phyloP scores from a whole-genome alignment of 495 filamentous ascomycete species.

The Extremus antarcticus region DNA sequence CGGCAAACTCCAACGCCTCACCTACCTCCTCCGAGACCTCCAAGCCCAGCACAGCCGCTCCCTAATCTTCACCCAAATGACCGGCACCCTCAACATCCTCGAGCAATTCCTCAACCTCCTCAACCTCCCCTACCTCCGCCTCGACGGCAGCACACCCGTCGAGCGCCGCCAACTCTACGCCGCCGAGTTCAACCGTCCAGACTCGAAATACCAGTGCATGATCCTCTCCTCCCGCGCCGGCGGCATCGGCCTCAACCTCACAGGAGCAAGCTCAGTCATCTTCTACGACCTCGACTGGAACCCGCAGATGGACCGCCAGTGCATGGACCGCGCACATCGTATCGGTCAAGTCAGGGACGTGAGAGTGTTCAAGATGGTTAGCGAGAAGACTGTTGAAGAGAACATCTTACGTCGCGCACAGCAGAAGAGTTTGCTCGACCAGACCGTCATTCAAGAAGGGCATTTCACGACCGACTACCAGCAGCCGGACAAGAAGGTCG shows the following conservation, averaged over 20 bases:
- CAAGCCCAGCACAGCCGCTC: conserved; percentile 87
- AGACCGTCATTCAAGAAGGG: conserved; percentile 96
- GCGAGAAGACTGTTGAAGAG: conserved; percentile 95
- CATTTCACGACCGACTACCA: conserved; percentile 98
- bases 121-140: conserved; percentile 87
- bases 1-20: conserved; percentile 88
- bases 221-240: conserved; percentile 93
- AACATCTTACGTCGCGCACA: conserved; percentile 95
- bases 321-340: conserved; percentile 93
- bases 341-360: conserved; percentile 98
- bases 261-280: conserved; percentile 94
- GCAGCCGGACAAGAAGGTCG: conserved; percentile 49
- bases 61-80: conserved; percentile 99
- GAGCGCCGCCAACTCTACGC: conserved; percentile 93
- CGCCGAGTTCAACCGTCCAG: conserved; percentile 71
- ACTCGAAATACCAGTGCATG: conserved; percentile 67
- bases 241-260: conserved; percentile 91
- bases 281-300: conserved; percentile 99
- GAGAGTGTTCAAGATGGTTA: conserved; percentile 94
- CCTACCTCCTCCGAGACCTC: conserved; percentile 72
- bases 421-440: conserved; percentile 95
- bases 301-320: conserved; percentile 99
- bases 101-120: conserved; percentile 98
- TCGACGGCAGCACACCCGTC: conserved; percentile 89
- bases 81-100: conserved; percentile 92